Conservation (phyloP, 164 flowering plant genomes). For the Vitis rotundifolia region DNA sequence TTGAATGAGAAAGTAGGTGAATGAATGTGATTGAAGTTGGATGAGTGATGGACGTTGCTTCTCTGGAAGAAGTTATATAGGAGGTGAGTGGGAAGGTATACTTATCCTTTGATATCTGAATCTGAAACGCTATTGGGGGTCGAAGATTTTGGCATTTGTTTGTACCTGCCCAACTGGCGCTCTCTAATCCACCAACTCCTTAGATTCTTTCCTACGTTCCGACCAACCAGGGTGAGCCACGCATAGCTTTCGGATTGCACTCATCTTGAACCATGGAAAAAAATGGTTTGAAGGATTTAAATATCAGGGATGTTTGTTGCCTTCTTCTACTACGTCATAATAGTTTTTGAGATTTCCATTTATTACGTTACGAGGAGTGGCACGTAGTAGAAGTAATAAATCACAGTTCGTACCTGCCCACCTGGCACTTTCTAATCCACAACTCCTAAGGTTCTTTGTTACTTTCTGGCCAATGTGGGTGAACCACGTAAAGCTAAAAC, state of each 20-base stretch:
- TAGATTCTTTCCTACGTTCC: slow-evolving; percentile 1
- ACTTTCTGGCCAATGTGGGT: no score
- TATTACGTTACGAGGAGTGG: no score
- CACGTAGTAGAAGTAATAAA: no score
- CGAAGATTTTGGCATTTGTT: slow-evolving; percentile 18
- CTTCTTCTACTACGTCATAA: no score
- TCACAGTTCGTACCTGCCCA: no score
- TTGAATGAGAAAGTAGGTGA: neutral
- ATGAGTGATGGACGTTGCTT: neutral
- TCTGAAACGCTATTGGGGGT: slow-evolving; percentile 40
- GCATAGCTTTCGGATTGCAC: slow-evolving; percentile 7
- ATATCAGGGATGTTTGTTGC: no score
- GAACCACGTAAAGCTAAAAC: no score
- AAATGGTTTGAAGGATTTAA: no score
- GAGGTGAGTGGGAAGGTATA: neutral
- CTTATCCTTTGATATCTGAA: slow-evolving; percentile 36
- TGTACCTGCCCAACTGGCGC: slow-evolving; percentile 29
- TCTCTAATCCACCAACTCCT: slow-evolving; percentile 24
- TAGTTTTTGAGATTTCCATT: no score
- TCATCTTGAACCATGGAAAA: neutral
- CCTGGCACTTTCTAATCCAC: no score
- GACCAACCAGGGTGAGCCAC: slow-evolving; percentile 7
- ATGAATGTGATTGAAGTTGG: neutral
- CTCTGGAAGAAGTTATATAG: slow-evolving; percentile 9
- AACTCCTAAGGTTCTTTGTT: no score